Percentiles rank a stretch among this genome's conserved stretches.
Evolutionary conservation across 768 basidiomycete species (phyloP).

Genomic region (Auriscalpium vulgare): DNA sequence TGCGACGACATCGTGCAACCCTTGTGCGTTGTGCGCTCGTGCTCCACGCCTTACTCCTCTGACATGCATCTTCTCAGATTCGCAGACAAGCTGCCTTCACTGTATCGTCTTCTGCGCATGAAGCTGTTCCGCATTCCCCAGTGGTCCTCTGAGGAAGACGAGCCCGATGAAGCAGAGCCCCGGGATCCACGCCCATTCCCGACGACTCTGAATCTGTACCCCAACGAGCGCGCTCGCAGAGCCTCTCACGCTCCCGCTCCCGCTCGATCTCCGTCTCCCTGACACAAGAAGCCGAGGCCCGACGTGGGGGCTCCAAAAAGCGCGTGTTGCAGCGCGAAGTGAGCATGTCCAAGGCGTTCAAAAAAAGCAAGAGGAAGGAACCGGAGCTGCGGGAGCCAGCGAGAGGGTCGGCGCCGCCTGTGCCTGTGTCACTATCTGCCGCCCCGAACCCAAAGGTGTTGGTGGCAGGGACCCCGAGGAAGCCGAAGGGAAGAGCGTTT

Average conservation of each 20-base stretch:
- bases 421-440: too few species aligned
- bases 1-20: constrained; percentile 59
- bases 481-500: constrained; percentile 3
- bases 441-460: constrained; percentile 11
- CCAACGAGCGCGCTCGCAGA: constrained; percentile 43
- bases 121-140: constrained; percentile 15
- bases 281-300: constrained; percentile 46
- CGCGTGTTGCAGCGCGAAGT: constrained; percentile 59
- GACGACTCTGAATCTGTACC: constrained; percentile 3
- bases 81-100: background rate
- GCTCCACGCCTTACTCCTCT: background rate
- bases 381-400: constrained; percentile 11
- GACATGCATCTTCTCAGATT: background rate
- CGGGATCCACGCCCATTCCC: background rate
- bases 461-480: constrained; percentile 22
- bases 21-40: constrained; percentile 34
- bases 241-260: constrained; percentile 22
- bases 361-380: constrained; percentile 27
- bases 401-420: background rate
- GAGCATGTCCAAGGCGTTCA: constrained; percentile 72
- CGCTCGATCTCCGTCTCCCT: constrained; percentile 55
- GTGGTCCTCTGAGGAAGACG: constrained; percentile 1
- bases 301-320: constrained; percentile 26
- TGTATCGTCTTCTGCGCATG: constrained; percentile 15
- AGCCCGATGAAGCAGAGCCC: background rate